These are phyloP conservation scores for Hirschfeldia incana DNA, from an alignment of 345 rosid genomes.

Conservation along the genomic window DNA sequence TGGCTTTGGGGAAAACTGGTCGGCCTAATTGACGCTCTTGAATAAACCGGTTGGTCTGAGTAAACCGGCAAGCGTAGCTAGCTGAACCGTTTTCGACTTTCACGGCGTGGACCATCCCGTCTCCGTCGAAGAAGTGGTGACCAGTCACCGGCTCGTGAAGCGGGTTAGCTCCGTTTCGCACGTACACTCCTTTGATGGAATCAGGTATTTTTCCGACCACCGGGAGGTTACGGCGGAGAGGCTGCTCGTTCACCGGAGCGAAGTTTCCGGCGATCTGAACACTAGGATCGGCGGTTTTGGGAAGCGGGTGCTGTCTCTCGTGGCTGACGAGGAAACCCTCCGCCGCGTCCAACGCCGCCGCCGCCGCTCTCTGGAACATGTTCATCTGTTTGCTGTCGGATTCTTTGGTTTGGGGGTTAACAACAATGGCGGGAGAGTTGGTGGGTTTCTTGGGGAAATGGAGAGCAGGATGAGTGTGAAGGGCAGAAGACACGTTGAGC, in stretches of 20 bases:
- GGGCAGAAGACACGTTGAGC: conserved; percentile 45
- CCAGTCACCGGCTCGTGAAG: conserved; percentile 82
- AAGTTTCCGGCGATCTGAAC: conserved; percentile 82
- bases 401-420: conserved; percentile 21
- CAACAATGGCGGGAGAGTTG: conserved; percentile 37
- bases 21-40: conserved; percentile 69
- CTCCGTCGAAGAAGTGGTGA: conserved; percentile 90
- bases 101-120: conserved; percentile 91
- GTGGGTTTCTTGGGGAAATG: conserved; percentile 53
- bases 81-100: conserved; percentile 54
- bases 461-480: conserved; percentile 57
- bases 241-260: conserved; percentile 75
- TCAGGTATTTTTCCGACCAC: conserved; percentile 65
- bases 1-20: conserved; percentile 81
- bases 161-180: conserved; percentile 87
- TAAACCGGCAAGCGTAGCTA: conserved; percentile 80
- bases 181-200: conserved; percentile 67
- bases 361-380: conserved; percentile 56
- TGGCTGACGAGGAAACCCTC: conserved; percentile 59
- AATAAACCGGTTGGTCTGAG: conserved; percentile 68
- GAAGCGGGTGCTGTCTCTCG: conserved; percentile 63
- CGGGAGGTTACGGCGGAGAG: conserved; percentile 54
- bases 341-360: conserved; percentile 56
- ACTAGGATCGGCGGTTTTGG: conserved; percentile 69
- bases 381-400: conserved; percentile 47